Base-by-base conservation (phyloP, 192 early-diverging fungal species). In the Coemansia furcata region DNA sequence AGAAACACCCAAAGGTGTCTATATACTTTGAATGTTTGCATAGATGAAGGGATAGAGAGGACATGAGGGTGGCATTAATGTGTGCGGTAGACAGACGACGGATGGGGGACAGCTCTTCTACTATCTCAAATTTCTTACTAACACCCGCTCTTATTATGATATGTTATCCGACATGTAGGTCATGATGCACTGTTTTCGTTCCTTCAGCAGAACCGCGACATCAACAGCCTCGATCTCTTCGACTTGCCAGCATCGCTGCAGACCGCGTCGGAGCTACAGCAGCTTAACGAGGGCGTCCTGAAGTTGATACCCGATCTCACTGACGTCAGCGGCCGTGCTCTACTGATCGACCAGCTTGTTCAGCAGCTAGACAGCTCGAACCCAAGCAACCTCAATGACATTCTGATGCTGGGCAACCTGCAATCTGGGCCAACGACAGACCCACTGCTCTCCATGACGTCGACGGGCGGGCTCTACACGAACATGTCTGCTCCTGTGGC, bases 331-430 rank as follows among this genome's bases (percentile, higher is more conserved):
- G 78, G 78, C 4, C 73, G 78, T 32, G 61, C 73, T 11, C 32
- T 69, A 57, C 63, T 81, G 17, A 76, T 81, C 15, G 78, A 81
- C 65, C 73, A 81, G 69, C 61, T 81, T 17, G 69, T 81, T 23
- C 73, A 81, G 66, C 78, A 81, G 69, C 78, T 81, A 11, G 78
- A 81, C 62, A 76, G 78, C 71, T 66, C 60, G 60, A 79, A 66
- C 64, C 73, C 78, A 2, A 73, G 30, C 67, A 60, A 63, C 43
- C 67, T 81, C 38, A 67, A 70, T 55, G 73, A 72, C 49, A 69
- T 75, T 7, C 52, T 81, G 38, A 66, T 65, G 60, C 59, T 81
- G 7, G 66, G 70, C 32, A 79, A 74, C 65, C 62, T 73, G 58
- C 72, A 73, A 32, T 32, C 43, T 10, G 76, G 66, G 15, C 64